Evolutionary conservation across 345 rosid species (phyloP).

Genomic region (rapeseed (Brassica napus)): DNA sequence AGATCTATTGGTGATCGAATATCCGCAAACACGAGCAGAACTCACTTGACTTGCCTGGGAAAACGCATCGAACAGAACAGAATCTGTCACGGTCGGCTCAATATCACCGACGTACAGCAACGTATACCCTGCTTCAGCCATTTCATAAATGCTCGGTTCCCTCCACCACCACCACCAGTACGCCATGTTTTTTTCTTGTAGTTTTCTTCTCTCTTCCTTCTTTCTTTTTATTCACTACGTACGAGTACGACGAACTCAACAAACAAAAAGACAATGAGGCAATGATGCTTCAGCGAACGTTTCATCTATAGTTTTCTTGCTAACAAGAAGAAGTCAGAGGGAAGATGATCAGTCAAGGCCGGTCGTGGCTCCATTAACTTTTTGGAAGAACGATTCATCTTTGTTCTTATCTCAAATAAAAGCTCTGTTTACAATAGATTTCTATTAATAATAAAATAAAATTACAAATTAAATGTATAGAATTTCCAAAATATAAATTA

Average conservation of each 20-base stretch:
- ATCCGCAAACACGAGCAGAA: neutral
- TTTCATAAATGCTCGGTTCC: slow-evolving; percentile 1
- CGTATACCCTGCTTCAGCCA: neutral
- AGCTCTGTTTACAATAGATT: neutral
- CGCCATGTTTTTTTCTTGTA: neutral
- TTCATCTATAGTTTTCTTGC: neutral
- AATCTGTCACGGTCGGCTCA: neutral
- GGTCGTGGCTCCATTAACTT: neutral
- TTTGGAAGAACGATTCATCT: neutral
- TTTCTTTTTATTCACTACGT: neutral
- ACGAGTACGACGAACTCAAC: neutral
- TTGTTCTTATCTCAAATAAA: neutral
- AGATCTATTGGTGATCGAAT: neutral
- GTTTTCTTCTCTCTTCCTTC: neutral
- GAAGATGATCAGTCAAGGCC: neutral
- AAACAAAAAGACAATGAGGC: neutral
- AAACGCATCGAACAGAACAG: neutral
- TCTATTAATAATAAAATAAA: neutral
- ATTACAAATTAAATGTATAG: neutral
- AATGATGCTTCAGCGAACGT: neutral
- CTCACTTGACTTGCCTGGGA: neutral
- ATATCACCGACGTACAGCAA: neutral
- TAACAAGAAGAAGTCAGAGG: neutral
- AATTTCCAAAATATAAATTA: neutral
- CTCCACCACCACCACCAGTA: neutral